These are phyloP conservation scores for Solanum piurae DNA, from an alignment of 257 asterid genomes.

Conservation along the genomic window DNA sequence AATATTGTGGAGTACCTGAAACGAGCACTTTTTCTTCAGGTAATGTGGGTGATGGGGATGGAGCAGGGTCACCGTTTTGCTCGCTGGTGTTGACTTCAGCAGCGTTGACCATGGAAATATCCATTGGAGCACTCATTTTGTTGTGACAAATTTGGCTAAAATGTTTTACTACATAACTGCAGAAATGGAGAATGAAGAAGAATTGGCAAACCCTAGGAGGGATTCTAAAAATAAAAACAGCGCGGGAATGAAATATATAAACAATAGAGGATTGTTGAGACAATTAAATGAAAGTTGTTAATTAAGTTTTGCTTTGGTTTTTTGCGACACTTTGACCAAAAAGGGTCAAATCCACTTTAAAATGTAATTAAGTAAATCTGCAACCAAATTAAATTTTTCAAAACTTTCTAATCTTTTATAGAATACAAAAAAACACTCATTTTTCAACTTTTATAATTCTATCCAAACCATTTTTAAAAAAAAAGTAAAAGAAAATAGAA, in stretches of 20 bases:
- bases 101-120: slow-evolving; percentile 37
- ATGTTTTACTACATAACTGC: not conserved
- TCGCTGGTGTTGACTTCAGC: slow-evolving; percentile 22
- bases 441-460: too few species aligned
- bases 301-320: too few species aligned
- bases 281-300: too few species aligned
- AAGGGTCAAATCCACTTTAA: too few species aligned
- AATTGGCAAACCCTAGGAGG: not conserved
- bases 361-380: too few species aligned
- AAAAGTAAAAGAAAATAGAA: too few species aligned
- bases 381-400: too few species aligned
- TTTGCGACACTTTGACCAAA: too few species aligned
- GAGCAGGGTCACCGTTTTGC: slow-evolving; percentile 39
- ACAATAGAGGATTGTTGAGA: not conserved
- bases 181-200: not conserved
- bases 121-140: slow-evolving; percentile 82
- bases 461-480: too few species aligned
- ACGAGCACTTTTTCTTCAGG: slow-evolving; percentile 53
- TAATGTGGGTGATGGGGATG: slow-evolving; percentile 13
- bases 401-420: too few species aligned
- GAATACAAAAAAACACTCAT: too few species aligned
- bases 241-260: not conserved
- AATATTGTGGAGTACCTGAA: slow-evolving; percentile 38
- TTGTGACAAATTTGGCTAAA: slow-evolving; percentile 10
- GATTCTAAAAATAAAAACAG: not conserved